These are phyloP conservation scores for Leucogyrophana mollusca DNA, from an alignment of 768 basidiomycete genomes.

Conservation along the genomic window DNA sequence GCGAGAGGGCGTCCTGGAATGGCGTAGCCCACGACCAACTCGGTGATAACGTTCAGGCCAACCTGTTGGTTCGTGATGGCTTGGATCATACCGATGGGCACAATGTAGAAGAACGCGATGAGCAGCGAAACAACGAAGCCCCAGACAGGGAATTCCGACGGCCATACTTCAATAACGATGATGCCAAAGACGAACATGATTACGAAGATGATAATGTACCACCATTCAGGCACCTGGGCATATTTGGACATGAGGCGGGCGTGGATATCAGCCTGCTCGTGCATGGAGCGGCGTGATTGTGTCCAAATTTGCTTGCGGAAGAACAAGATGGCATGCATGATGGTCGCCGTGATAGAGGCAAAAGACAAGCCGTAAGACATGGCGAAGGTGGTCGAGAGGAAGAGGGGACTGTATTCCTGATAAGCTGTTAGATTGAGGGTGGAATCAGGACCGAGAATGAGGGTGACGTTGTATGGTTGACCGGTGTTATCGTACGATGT, in stretches of 20 bases:
- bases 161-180: conserved; percentile 38
- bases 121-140: background rate
- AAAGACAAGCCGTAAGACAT: conserved; percentile 82
- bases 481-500: conserved; percentile 68
- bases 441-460: conserved; percentile 51
- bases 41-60: conserved; percentile 64
- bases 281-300: conserved; percentile 66
- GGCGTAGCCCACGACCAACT: conserved; percentile 70
- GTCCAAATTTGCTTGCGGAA: conserved; percentile 79
- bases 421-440: conserved; percentile 59
- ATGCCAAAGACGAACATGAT: conserved; percentile 56
- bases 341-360: conserved; percentile 72
- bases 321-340: conserved; percentile 71
- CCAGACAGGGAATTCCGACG: conserved; percentile 42
- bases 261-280: conserved; percentile 82
- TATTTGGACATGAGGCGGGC: conserved; percentile 75
- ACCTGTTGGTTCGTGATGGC: conserved; percentile 74
- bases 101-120: conserved; percentile 33
- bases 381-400: conserved; percentile 70
- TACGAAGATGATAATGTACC: conserved; percentile 61
- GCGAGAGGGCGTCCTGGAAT: conserved; percentile 71
- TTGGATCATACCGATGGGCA: conserved; percentile 48
- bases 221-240: conserved; percentile 75
- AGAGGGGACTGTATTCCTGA: conserved; percentile 58
- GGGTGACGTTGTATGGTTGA: conserved; percentile 51